Evolutionary conservation across 805 yeast species (phyloP), one percentile per base, ranked within the genome.

Genomic region (Ogataea thermomethanolica): DNA sequence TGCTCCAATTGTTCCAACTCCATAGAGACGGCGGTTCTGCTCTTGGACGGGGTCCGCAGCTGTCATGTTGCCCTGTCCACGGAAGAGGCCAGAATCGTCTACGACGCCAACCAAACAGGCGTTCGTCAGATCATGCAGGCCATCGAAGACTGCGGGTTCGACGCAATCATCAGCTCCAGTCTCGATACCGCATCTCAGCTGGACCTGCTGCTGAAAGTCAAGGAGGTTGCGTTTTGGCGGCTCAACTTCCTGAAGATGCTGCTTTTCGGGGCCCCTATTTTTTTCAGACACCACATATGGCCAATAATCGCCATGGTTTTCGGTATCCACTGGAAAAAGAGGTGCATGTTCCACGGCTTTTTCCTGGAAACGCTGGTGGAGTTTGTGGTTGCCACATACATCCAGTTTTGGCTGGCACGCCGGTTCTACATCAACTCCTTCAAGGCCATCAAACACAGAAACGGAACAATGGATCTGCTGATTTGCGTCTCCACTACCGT

Each of bases 401-500:
- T 87, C 34, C 85, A 84, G 55, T 76, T 81, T 49, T 61, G 67
- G 51, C 48, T 88, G n/a, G 97, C 95, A 0, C 52, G 65, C 6
- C 68, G 73, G 25, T 93, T 89, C 55, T 79, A 79, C 61, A 64
- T 61, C 34, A 81, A 86, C 41, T 76, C 93, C 7, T 71, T 64
- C 56, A 74, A 73, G 25, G 81, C 95, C 6, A 43, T 89, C 15
- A 69, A 69, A 38, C 89, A 85, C 54, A 73, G 80, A 5, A 79
- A 86, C 17, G 82, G 82, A 8, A 88, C 91, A 7, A 95, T 93
- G 99, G 99, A 93, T 62, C 84, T 91, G 2, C 69, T 93, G 44
- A 89, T 93, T 26, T 80, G 84, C 37, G 69, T 85, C 14, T 87
- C 97, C 3, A 89, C 96, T 0, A 64, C 81, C 35, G 78, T 84